Base-by-base conservation (phyloP, 2,329 filamentous ascomycete species). In the Fusarium sulawesiense region DNA sequence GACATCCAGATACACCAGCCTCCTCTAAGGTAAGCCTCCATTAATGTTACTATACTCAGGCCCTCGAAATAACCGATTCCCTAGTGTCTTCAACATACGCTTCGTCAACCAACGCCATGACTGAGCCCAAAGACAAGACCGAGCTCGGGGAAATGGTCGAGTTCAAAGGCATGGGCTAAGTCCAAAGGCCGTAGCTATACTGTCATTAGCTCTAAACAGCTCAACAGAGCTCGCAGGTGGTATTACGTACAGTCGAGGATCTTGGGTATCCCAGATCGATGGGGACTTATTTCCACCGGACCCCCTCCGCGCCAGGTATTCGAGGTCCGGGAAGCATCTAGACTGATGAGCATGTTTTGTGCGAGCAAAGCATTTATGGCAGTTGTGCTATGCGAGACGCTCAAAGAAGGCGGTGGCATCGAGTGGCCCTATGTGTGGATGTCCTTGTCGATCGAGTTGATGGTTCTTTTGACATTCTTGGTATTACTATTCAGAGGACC, bases 231-330 rank as follows among this genome's bases (percentile, higher is more conserved):
- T 7, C 27, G n/a, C 12, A n/a, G 45, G 34, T n/a, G 56, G 11
- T 34, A 71, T 21, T 49, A 45, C 30, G 14, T 54, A 3, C 56
- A 65, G 49, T 56, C 68, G 12, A 21, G 37, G 40, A 53, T 64
- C 10, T 18, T 71, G 2, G 34, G 42, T 23, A 18, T 68, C 18
- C 68, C 67, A 1, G 59, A 68, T 48, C 60, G 7, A n/a, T 21
- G 65, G 20, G 56, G 59, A 9, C 51, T 71, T 3, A 32, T 68
- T 20, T 71, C 56, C 2, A 16, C 45, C 29, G 60, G 56, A 0
- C 56, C 53, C 11, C 64, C 56, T 18, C 60, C 32, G 1, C 49
- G 34, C n/a, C 56, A 65, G 9, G 55, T 7, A 56, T 30, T 6
- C 3, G 48, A 66, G 40, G n/a, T n/a, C 32, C 34, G 10, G 34